Evolutionary conservation across 2,329 filamentous ascomycete genomes (phyloP).

Genomic region (Cercospora berteroae): DNA sequence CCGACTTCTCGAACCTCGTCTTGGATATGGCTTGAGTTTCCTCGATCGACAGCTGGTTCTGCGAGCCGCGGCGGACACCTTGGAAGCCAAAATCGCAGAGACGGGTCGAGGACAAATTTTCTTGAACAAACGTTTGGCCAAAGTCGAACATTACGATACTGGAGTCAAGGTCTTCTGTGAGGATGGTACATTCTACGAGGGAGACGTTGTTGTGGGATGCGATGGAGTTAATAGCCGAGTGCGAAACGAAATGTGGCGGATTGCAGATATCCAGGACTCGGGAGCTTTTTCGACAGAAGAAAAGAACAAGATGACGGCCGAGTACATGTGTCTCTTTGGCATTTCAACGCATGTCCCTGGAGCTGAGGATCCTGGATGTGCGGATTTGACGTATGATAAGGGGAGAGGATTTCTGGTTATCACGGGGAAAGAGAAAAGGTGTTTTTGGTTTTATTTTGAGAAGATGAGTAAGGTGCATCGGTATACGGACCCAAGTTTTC

Average conservation of each 20-base stretch:
- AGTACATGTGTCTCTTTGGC: conserved; percentile 43
- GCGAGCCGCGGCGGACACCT: conserved; percentile 24
- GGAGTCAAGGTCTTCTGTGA: conserved; percentile 19
- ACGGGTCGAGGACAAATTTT: background rate
- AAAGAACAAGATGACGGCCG: conserved; percentile 22
- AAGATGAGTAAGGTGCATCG: conserved; percentile 34
- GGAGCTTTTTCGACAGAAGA: conserved; percentile 22
- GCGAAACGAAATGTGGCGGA: conserved; percentile 31
- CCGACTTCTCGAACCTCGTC: conserved; percentile 20
- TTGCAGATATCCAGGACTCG: conserved; percentile 17
- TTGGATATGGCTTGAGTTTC: conserved; percentile 31
- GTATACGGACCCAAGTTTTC: conserved; percentile 35
- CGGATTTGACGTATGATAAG: conserved; percentile 28
- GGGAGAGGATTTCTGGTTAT: conserved; percentile 33
- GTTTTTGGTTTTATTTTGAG: conserved; percentile 43
- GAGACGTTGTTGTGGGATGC: conserved; percentile 32
- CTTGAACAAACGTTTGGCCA: conserved; percentile 16
- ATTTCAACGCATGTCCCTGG: conserved; percentile 37
- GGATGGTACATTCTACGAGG: conserved; percentile 16
- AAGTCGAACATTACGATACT: conserved; percentile 10
- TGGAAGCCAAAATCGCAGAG: conserved; percentile 23
- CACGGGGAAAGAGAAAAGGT: conserved; percentile 33
- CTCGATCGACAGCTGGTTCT: conserved; percentile 35
- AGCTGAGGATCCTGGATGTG: conserved; percentile 19
- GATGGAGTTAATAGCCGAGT: conserved; percentile 33